Evolutionary conservation across 257 asterid species (phyloP).

Genomic region (Ilex aquifolium): DNA sequence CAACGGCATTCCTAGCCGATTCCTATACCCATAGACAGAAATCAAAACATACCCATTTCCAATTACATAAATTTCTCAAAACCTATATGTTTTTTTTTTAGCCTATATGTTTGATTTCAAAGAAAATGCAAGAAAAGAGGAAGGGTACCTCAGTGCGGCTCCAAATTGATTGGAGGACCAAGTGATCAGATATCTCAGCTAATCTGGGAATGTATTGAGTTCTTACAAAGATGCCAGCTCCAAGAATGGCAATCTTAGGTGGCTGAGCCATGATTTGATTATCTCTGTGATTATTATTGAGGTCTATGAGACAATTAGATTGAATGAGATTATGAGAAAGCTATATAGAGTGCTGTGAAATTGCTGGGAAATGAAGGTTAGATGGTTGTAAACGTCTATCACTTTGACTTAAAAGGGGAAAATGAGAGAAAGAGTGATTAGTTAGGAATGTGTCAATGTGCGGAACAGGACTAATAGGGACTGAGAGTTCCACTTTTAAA

Average conservation of each 20-base stretch:
- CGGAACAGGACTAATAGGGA: no score
- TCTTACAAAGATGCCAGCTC: constrained; percentile 84
- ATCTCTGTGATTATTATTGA: no score
- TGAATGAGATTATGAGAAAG: no score
- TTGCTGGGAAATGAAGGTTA: no score
- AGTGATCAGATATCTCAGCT: constrained; percentile 68
- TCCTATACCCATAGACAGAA: constrained; percentile 32
- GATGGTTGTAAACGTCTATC: no score
- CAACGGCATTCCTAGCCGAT: constrained; percentile 76
- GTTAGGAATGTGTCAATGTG: no score
- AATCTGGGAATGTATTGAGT: constrained; percentile 77
- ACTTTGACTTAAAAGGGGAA: no score
- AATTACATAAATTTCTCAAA: background rate
- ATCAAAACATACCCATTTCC: background rate
- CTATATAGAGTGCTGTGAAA: no score
- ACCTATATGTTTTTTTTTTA: background rate
- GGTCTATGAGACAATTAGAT: no score
- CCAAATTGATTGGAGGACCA: constrained; percentile 73
- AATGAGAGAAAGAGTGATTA: no score
- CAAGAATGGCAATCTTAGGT: constrained; percentile 74
- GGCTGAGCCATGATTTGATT: constrained; percentile 12
- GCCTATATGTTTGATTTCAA: background rate
- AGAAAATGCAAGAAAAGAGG: constrained; percentile 8
- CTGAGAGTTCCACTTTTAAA: no score
- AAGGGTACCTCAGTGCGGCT: constrained; percentile 65